phyloP scores from a whole-genome alignment of 495 filamentous ascomycete species.

The Penicillium antarcticum region DNA sequence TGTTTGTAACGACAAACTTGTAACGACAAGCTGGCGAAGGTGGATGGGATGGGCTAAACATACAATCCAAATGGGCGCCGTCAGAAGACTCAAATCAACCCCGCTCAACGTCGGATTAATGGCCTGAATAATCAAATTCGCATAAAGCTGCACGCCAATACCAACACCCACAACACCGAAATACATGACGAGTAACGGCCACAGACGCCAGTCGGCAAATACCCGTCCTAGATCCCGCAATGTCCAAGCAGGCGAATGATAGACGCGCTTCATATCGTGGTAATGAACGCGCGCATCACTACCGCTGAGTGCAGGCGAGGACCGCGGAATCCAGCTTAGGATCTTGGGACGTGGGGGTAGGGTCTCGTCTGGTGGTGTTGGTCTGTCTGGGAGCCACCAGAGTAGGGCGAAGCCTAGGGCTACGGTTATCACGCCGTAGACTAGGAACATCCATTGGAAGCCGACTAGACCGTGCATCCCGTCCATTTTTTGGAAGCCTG shows the following conservation, averaged over 20 bases:
- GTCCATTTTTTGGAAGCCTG: slow-evolving; percentile 90
- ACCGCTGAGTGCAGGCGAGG: slow-evolving; percentile 67
- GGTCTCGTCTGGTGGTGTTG: slow-evolving; percentile 60
- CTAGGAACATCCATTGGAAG: slow-evolving; percentile 93
- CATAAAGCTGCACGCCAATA: slow-evolving; percentile 83
- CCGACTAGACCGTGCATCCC: slow-evolving; percentile 71
- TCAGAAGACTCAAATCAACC: slow-evolving; percentile 75
- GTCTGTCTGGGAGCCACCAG: slow-evolving; percentile 89
- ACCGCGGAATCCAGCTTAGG: slow-evolving; percentile 58
- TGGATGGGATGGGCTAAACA: no score
- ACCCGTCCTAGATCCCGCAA: slow-evolving; percentile 63
- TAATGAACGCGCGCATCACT: slow-evolving; percentile 82
- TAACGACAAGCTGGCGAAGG: no score
- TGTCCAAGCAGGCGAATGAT: slow-evolving; percentile 68
- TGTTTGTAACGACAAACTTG: no score
- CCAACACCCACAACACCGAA: slow-evolving; percentile 92
- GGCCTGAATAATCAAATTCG: slow-evolving; percentile 77
- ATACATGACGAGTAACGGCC: slow-evolving; percentile 86
- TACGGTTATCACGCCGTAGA: slow-evolving; percentile 76
- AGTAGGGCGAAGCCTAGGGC: slow-evolving; percentile 67
- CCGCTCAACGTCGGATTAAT: slow-evolving; percentile 70
- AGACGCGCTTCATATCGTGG: slow-evolving; percentile 76
- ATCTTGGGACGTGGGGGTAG: slow-evolving; percentile 36
- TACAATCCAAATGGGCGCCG: slow-evolving; percentile 90
- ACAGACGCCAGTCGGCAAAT: slow-evolving; percentile 79